Percentiles rank a stretch among this genome's conserved stretches.
Evolutionary conservation across 148 eudicot species (phyloP).

Genomic region (Rhododendron ovatum): DNA sequence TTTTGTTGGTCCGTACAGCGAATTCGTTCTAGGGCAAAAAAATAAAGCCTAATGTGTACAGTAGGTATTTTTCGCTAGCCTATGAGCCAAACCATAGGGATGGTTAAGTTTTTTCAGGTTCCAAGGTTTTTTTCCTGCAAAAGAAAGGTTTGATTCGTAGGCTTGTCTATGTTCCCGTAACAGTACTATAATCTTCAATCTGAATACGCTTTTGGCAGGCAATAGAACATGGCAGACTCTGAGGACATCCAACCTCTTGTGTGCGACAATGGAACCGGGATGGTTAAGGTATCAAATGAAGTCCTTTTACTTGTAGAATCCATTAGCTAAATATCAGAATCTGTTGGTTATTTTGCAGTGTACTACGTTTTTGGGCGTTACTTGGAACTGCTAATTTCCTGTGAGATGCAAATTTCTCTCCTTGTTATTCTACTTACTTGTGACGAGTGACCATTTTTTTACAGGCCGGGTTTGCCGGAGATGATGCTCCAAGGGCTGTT

Average conservation of each 20-base stretch:
- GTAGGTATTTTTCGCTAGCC: background rate
- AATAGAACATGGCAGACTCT: constrained; percentile 9
- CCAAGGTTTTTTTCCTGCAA: background rate
- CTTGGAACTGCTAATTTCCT: background rate
- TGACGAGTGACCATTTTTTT: background rate
- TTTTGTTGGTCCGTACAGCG: background rate
- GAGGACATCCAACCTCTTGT: constrained; percentile 6
- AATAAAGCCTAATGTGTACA: background rate
- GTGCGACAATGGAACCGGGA: constrained; percentile 11
- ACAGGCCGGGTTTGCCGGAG: constrained; percentile 63
- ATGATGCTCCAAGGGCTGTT: constrained; percentile 56
- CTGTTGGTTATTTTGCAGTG: too few relatives aligned
- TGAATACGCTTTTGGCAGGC: constrained; percentile 6
- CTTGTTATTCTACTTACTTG: background rate
- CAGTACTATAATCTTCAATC: background rate
- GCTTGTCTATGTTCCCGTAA: background rate
- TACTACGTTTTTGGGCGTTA: background rate
- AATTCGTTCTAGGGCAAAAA: background rate
- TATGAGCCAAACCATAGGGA: background rate
- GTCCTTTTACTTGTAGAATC: background rate
- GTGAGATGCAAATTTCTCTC: background rate
- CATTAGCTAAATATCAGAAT: too few relatives aligned
- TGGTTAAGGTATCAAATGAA: constrained; percentile 12
- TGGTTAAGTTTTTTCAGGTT: background rate
- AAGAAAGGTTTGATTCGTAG: background rate